phyloP scores from a whole-genome alignment of 2,329 filamentous ascomycete species.

The Pezicula neosporulosa region DNA sequence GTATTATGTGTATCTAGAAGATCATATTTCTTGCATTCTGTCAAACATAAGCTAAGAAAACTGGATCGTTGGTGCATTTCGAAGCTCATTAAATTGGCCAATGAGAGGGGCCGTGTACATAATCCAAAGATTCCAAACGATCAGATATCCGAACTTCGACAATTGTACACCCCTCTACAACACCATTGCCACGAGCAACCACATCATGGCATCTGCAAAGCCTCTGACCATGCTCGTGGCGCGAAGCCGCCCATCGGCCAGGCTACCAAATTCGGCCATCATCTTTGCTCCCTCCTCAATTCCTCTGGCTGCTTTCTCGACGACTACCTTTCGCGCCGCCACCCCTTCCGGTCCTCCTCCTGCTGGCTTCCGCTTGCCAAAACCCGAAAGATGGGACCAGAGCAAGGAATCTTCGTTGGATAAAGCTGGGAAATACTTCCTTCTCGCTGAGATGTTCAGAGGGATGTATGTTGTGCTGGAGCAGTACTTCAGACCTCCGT shows the following conservation, averaged over 20 bases:
- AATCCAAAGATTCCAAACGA: too few relatives aligned
- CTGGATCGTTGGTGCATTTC: not conserved
- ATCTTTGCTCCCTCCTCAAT: conserved; percentile 15
- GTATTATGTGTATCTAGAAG: too few relatives aligned
- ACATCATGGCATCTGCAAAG: conserved; percentile 31
- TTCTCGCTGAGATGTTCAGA: conserved; percentile 91
- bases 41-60: too few relatives aligned
- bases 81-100: not conserved
- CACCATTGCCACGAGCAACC: conserved; percentile 26
- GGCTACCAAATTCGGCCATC: conserved; percentile 21
- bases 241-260: conserved; percentile 26
- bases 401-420: conserved; percentile 74
- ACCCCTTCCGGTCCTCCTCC: conserved; percentile 77
- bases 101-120: too few relatives aligned
- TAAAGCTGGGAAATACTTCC: conserved; percentile 87
- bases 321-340: conserved; percentile 35
- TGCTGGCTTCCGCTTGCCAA: conserved; percentile 73
- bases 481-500: conserved; percentile 98
- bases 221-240: conserved; percentile 32
- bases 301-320: conserved; percentile 24
- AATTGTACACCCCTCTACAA: conserved; percentile 17
- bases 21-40: too few relatives aligned
- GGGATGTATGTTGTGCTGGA: conserved; percentile 98
- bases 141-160: conserved; percentile 6
- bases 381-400: conserved; percentile 76